Base-by-base conservation (phyloP, 768 basidiomycete genomes). In the Podaxis sp. region DNA sequence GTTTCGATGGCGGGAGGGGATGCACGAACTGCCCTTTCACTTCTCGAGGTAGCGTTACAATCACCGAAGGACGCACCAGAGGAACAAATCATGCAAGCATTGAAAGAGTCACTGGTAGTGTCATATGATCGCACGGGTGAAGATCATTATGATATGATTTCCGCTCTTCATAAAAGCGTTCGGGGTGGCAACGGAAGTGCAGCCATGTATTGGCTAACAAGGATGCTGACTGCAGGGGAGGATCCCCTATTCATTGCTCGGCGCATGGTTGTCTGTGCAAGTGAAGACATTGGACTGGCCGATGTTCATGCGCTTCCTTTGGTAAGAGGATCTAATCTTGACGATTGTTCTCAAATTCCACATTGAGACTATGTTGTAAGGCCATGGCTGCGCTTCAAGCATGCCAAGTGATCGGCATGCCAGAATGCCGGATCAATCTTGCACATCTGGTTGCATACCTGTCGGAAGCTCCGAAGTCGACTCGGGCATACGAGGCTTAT, bases 191-290 rank as follows among this genome's bases (percentile, higher is more conserved):
- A 93, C 63, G 85, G 84, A 5, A 79, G 79, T 66, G 93, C 91
- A 0, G 92, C 92, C 5, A 74, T 93, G 77, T 95, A 94, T 70
- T 95, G 92, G 91, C 78, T 95, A 21, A 91, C 91, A 9, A 82
- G 90, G 53, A 93, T 93, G 91, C 76, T 93, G 36, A 81, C 77
- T 37, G 87, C 83, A 27, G 91, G 91, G 18, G 91, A 93, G 70
- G 91, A 94, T 71, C 89, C 92, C 3, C 65, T 91, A 50, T 94
- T 83, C 65, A 81, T 93, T 61, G 87, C 85, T 5, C 77, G 90
- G 37, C 78, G 90, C 57, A 82, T 91, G 77, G 77, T 89, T 3
- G 89, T 92, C 5, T 86, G 89, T 65, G 91, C 93, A 2, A 90
- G 89, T 63, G 93, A 95, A 71, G 93, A 95, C 68, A 82, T 95